phyloP scores from a whole-genome alignment of 2,329 filamentous ascomycete genomes.

The Ascochyta koolunga region DNA sequence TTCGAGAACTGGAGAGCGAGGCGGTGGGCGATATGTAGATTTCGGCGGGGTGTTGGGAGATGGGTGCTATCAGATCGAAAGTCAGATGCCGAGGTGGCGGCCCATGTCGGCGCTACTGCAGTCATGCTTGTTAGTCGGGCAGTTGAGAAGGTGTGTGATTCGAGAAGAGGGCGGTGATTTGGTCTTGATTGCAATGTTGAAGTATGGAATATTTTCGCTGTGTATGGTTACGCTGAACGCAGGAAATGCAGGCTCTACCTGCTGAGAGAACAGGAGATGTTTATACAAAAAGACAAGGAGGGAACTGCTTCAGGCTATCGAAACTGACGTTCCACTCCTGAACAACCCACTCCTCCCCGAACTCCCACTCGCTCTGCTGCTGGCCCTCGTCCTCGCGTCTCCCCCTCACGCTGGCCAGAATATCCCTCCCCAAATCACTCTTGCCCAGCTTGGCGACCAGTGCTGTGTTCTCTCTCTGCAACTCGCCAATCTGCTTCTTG shows the following conservation, averaged over 20 bases:
- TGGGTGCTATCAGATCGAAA: constrained; percentile 2
- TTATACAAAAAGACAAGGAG: background rate
- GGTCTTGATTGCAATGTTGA: too few relatives aligned
- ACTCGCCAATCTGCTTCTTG: constrained; percentile 57
- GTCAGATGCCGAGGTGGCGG: constrained; percentile 3
- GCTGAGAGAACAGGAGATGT: too few relatives aligned
- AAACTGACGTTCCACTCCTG: constrained; percentile 18
- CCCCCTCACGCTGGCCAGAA: constrained; percentile 39
- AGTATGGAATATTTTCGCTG: too few relatives aligned
- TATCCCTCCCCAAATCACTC: constrained; percentile 42
- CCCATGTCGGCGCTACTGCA: constrained; percentile 4
- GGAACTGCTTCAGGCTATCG: background rate
- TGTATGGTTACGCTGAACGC: too few relatives aligned
- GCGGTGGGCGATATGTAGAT: background rate
- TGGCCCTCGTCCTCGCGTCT: constrained; percentile 31
- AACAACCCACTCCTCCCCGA: constrained; percentile 29
- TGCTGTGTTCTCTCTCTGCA: constrained; percentile 64
- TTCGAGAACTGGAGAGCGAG: too few relatives aligned
- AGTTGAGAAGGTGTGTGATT: too few relatives aligned
- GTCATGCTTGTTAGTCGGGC: background rate
- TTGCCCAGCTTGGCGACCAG: constrained; percentile 55
- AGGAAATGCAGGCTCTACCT: too few relatives aligned
- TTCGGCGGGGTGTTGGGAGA: too few relatives aligned
- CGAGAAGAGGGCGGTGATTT: too few relatives aligned
- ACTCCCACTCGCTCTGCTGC: constrained; percentile 31